Conservation (phyloP, 2,329 filamentous ascomycete genomes). For the Colletotrichum liaoningense region DNA sequence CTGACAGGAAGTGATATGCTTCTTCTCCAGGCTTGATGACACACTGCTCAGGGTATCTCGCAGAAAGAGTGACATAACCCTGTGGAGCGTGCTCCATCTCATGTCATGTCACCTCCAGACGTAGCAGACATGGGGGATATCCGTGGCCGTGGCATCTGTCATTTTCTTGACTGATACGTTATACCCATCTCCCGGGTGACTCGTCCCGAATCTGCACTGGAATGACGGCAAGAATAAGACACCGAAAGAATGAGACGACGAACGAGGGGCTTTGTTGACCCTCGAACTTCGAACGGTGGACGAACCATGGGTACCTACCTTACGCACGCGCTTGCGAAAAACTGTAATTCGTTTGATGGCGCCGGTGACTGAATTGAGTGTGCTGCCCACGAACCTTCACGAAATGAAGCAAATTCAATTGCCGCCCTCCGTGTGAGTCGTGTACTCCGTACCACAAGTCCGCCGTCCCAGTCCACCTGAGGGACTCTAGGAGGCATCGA, state of each 20-base stretch:
- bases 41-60: slow-evolving; percentile 8
- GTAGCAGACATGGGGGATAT: slow-evolving; percentile 1
- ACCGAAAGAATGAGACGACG: background rate
- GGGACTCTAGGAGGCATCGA: background rate
- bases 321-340: background rate
- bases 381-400: background rate
- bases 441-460: background rate
- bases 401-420: background rate
- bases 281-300: background rate
- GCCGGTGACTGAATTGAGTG: background rate
- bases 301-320: too few relatives aligned
- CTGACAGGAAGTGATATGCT: background rate
- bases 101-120: background rate
- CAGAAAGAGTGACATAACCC: slow-evolving; percentile 27
- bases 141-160: background rate
- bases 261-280: background rate
- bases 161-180: background rate
- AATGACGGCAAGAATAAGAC: background rate
- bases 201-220: background rate
- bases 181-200: background rate
- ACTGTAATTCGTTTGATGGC: background rate
- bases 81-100: slow-evolving; percentile 18
- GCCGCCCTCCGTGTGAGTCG: background rate
- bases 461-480: too few relatives aligned
- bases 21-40: background rate